A percentile compares a stretch with the other conserved stretches of the same genome.
Conservation (phyloP, 2,329 filamentous ascomycete genomes). For the Fusarium cicatricum region DNA sequence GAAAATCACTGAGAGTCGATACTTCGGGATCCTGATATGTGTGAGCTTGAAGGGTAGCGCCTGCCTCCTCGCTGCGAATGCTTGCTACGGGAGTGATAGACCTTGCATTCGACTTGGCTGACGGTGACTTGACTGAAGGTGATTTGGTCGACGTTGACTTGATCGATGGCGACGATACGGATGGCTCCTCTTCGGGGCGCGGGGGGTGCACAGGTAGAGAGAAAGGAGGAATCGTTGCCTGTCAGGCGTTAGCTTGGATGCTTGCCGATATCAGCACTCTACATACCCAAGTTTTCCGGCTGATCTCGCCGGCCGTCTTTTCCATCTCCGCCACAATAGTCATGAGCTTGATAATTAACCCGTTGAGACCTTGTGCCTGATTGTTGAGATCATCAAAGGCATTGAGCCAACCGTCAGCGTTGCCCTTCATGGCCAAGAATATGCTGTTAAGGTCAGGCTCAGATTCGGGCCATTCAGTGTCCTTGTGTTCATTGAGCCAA, state of each 20-base stretch:
- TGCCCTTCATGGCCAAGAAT: conserved; percentile 89
- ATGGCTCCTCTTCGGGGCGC: conserved; percentile 9
- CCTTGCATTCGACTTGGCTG: conserved; percentile 15
- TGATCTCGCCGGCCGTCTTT: conserved; percentile 82
- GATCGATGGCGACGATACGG: conserved; percentile 16
- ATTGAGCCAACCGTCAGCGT: conserved; percentile 88
- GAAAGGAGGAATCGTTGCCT: conserved; percentile 41
- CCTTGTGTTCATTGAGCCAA: conserved; percentile 75
- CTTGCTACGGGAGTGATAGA: conserved; percentile 29
- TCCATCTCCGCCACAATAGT: conserved; percentile 87
- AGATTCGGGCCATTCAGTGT: conserved; percentile 68
- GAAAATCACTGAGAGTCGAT: conserved; percentile 40
- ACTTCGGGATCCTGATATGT: conserved; percentile 30
- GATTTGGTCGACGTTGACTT: conserved; percentile 5
- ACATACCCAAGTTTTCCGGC: conserved; percentile 77
- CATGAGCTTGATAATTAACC: conserved; percentile 74
- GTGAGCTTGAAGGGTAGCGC: conserved; percentile 14
- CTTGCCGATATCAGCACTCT: not conserved
- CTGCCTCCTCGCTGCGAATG: conserved; percentile 30
- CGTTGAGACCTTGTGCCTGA: conserved; percentile 74
- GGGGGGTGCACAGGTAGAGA: conserved; percentile 29
- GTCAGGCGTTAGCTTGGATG: conserved; percentile 15
- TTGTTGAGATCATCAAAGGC: conserved; percentile 80
- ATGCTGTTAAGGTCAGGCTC: conserved; percentile 70
- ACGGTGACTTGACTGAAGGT: not conserved